Percentiles rank a stretch among this genome's conserved stretches.
Conservation (phyloP, 2,329 filamentous ascomycete species). For the Xylaria multiplex region DNA sequence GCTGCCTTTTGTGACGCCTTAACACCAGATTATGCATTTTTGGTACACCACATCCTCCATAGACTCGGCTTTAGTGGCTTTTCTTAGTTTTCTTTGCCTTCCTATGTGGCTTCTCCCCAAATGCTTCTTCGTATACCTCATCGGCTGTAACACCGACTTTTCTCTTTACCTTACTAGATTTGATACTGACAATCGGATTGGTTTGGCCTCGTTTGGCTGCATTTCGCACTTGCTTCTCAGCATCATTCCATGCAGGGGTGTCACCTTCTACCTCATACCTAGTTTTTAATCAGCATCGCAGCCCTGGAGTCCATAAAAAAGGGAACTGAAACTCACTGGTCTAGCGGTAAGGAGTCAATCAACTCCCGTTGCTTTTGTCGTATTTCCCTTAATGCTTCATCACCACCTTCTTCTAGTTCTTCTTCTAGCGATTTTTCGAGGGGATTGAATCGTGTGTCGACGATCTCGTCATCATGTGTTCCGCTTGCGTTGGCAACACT, state of each 20-base stretch:
- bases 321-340: constrained; percentile 70
- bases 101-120: constrained; percentile 62
- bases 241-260: constrained; percentile 71
- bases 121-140: constrained; percentile 70
- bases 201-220: constrained; percentile 65
- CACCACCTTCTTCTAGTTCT: constrained; percentile 84
- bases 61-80: constrained; percentile 36
- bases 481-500: constrained; percentile 68
- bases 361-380: constrained; percentile 84
- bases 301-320: constrained; percentile 19
- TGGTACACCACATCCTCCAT: constrained; percentile 16
- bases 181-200: constrained; percentile 80
- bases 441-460: constrained; percentile 74
- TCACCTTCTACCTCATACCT: constrained; percentile 74
- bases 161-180: constrained; percentile 79
- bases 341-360: constrained; percentile 89
- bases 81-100: constrained; percentile 66
- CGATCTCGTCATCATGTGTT: constrained; percentile 75
- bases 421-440: constrained; percentile 78
- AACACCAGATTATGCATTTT: constrained; percentile 36
- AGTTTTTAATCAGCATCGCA: constrained; percentile 16
- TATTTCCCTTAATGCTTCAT: constrained; percentile 76
- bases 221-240: constrained; percentile 77
- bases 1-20: constrained; percentile 28
- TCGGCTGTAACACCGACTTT: constrained; percentile 71